Conservation (phyloP, 805 yeast genomes). For the Schizosaccharomyces lindneri region DNA sequence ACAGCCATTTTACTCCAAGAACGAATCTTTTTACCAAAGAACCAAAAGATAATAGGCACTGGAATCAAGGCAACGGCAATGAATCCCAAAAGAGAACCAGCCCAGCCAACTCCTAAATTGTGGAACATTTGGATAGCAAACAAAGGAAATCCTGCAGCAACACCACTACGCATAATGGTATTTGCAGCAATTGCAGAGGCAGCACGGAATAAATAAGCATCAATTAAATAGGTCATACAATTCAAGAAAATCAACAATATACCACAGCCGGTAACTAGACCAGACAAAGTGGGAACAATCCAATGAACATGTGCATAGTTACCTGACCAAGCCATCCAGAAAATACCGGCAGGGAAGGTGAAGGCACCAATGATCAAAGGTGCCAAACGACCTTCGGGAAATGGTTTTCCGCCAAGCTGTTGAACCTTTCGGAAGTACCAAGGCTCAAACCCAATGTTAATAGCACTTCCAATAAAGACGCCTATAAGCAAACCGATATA, state of each 20-base stretch:
- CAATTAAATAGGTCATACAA: constrained; percentile 39
- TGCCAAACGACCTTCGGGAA: constrained; percentile 60
- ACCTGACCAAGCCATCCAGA: constrained; percentile 76
- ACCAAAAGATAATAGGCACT: constrained; percentile 39
- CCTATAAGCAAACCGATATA: constrained; percentile 58
- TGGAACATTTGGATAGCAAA: constrained; percentile 50
- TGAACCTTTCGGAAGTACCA: constrained; percentile 19
- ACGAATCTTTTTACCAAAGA: not conserved
- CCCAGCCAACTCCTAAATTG: constrained; percentile 52
- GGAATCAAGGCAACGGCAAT: constrained; percentile 33
- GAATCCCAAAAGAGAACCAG: constrained; percentile 45
- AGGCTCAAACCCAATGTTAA: constrained; percentile 30
- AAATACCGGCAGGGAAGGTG: constrained; percentile 17
- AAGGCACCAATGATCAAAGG: constrained; percentile 53
- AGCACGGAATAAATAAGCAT: constrained; percentile 37
- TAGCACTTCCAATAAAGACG: constrained; percentile 29
- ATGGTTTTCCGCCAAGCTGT: constrained; percentile 31
- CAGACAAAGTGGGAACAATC: constrained; percentile 43
- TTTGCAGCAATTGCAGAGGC: constrained; percentile 62
- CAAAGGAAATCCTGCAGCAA: constrained; percentile 49
- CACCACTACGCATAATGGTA: constrained; percentile 39
- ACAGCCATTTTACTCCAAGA: not conserved
- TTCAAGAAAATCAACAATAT: constrained; percentile 38
- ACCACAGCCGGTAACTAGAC: constrained; percentile 36
- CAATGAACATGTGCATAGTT: constrained; percentile 36